Evolutionary conservation across 495 filamentous ascomycete genomes (phyloP), one percentile per base, ranked within the genome.

Genomic region (Sporormia fimetaria): DNA sequence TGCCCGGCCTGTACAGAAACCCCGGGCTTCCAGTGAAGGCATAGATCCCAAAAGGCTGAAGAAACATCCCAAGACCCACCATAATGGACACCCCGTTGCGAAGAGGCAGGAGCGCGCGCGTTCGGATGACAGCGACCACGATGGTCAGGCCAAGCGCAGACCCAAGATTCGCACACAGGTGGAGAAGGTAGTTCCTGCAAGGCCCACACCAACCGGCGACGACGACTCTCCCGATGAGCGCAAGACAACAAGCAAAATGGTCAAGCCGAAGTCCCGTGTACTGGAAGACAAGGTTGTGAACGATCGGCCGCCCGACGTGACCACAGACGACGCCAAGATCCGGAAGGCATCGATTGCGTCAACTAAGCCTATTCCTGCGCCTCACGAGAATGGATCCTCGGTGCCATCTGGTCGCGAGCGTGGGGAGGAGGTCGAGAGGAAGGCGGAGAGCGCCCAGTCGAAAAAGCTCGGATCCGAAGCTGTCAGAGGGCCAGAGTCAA

Each of bases 11-110:
- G 22, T 29, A 7, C 17, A 31, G 22, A 52, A 43, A 12, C 44
- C 43, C 30, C 44, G 49, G n/a, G 40, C 49, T 1, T 53, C 25
- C 24, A 53, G 49, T 20, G 49, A 53, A 27, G 49, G 44, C n/a
- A 40, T 44, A 24, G 49, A 53, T 6, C 28, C 34, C 5, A 48
- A 41, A 26, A 26, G 35, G 12, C 24, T 21, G 2, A 48, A 53
- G 29, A 53, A 48, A 15, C n/a, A 31, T 4, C 23, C 37, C 11
- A 53, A 53, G 24, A 15, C 49, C 4, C 37, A 39, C 6, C 43
- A 33, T 5, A 39, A 46, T 20, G 44, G 44, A 3, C 49, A 38
- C 15, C 43, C 40, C 21, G 20, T 28, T 3, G 15, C 27, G 8
- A 48, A 44, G 17, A 15, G 25, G 27, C 8, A 24, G 11, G 34